These are phyloP conservation scores for Paramecium caudatum DNA, from an alignment of 73 alveolate species.

Conservation along the genomic window DNA sequence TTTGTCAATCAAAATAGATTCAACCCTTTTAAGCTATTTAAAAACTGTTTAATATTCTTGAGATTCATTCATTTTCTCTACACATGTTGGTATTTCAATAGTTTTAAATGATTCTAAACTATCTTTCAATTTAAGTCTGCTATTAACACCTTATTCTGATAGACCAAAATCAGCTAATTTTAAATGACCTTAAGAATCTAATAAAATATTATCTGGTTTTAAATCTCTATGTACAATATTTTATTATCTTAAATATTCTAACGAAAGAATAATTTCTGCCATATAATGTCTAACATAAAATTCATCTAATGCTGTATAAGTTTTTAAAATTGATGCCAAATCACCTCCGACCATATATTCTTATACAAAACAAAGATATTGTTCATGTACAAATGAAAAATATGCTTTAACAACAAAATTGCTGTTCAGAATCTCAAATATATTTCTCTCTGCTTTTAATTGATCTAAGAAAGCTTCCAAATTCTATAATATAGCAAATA, in stretches of 20 bases:
- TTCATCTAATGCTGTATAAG: constrained; percentile 75
- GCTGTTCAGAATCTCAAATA: constrained; percentile 58
- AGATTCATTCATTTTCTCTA: constrained; percentile 8
- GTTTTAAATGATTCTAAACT: neutral
- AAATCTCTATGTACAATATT: constrained; percentile 79
- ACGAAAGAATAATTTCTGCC: constrained; percentile 75
- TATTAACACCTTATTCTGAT: constrained; percentile 70
- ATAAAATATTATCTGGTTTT: constrained; percentile 77
- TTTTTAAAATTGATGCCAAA: constrained; percentile 57
- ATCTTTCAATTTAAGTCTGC: constrained; percentile 47
- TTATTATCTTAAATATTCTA: constrained; percentile 18
- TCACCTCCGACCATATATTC: constrained; percentile 79
- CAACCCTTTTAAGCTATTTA: neutral
- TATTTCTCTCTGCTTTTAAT: constrained; percentile 71
- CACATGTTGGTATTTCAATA: constrained; percentile 40
- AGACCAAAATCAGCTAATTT: constrained; percentile 77
- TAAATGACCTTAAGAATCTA: constrained; percentile 74
- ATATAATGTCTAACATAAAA: constrained; percentile 75
- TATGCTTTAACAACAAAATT: constrained; percentile 72
- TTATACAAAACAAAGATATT: constrained; percentile 75
- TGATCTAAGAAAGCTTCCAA: constrained; percentile 28
- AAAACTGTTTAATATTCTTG: constrained; percentile 6
- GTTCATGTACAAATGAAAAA: constrained; percentile 73
- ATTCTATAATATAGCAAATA: neutral
- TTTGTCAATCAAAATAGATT: constrained; percentile 45